A percentile compares a stretch with the other conserved stretches of the same genome.
Evolutionary conservation across 1,284 basidiomycete species (phyloP).

Genomic region (Malassezia globosa): DNA sequence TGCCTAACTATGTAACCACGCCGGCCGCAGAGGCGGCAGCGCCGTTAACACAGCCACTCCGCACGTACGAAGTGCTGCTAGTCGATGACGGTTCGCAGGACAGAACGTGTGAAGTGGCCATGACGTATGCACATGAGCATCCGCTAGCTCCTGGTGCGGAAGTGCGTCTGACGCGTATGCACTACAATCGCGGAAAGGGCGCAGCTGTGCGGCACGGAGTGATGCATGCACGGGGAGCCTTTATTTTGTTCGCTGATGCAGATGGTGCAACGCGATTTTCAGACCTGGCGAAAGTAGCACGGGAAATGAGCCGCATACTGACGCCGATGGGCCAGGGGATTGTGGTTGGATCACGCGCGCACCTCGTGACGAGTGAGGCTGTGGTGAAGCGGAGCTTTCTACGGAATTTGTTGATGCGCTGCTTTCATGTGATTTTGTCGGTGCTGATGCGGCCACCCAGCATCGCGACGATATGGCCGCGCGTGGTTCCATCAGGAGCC

Average conservation of each 20-base stretch:
- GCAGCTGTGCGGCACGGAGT: conserved; percentile 71
- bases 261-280: conserved; percentile 79
- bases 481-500: not conserved
- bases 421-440: conserved; percentile 56
- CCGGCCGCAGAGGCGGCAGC: not conserved
- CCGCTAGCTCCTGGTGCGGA: conserved; percentile 48
- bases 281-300: conserved; percentile 65
- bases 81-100: conserved; percentile 82
- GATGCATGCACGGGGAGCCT: conserved; percentile 61
- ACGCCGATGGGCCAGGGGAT: conserved; percentile 54
- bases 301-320: conserved; percentile 51
- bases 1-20: not conserved
- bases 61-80: conserved; percentile 60
- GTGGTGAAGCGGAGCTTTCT: conserved; percentile 84
- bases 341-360: conserved; percentile 71
- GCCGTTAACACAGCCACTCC: conserved; percentile 17
- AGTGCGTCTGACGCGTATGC: conserved; percentile 66
- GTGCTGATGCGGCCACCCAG: conserved; percentile 34
- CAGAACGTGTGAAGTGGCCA: conserved; percentile 58
- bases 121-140: conserved; percentile 58
- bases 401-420: conserved; percentile 83
- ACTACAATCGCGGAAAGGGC: conserved; percentile 75
- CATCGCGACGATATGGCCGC: conserved; percentile 3
- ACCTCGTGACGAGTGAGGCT: conserved; percentile 76
- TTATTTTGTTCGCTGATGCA: conserved; percentile 83